Evolutionary conservation across 1,284 basidiomycete species (phyloP).

Genomic region (Ustilago trichophora): DNA sequence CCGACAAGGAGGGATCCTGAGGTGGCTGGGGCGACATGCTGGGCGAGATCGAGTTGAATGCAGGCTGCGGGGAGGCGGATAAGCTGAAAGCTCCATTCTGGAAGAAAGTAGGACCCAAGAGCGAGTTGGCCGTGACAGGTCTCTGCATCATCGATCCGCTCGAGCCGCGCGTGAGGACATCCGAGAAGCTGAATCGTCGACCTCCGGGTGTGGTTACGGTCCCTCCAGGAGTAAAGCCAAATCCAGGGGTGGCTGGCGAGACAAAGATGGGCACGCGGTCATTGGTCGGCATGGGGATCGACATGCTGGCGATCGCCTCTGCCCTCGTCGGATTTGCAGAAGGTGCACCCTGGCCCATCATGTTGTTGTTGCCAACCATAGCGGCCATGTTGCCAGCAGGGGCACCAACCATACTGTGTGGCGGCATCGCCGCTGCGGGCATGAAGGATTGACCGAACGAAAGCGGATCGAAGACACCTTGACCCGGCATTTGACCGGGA

Average conservation of each 20-base stretch:
- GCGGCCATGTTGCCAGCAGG: neutral
- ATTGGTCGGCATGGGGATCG: slow-evolving; percentile 28
- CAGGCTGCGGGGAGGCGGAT: slow-evolving; percentile 1
- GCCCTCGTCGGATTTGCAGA: slow-evolving; percentile 7
- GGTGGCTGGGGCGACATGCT: slow-evolving; percentile 17
- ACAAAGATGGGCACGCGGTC: slow-evolving; percentile 34
- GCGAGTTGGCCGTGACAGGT: slow-evolving; percentile 27
- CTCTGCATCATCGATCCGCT: slow-evolving; percentile 6
- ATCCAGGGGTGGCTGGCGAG: slow-evolving; percentile 23
- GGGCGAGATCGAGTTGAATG: slow-evolving; percentile 6
- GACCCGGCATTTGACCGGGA: neutral
- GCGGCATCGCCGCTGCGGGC: slow-evolving; percentile 2
- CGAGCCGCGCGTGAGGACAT: slow-evolving; percentile 18
- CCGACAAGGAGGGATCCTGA: slow-evolving; percentile 5
- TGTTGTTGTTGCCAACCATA: neutral
- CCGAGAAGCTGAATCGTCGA: slow-evolving; percentile 46
- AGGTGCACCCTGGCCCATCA: neutral
- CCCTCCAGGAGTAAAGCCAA: slow-evolving; percentile 37
- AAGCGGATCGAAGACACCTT: slow-evolving; percentile 3
- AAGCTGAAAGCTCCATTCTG: slow-evolving; percentile 8
- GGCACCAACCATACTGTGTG: slow-evolving; percentile 1
- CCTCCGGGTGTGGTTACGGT: slow-evolving; percentile 29
- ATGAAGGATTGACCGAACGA: slow-evolving; percentile 9
- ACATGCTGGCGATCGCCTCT: slow-evolving; percentile 24
- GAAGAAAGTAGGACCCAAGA: slow-evolving; percentile 15